A percentile compares a stretch with the other conserved stretches of the same genome.
Conservation (phyloP, 306 rosid genomes). For the Canavalia ensiformis region DNA sequence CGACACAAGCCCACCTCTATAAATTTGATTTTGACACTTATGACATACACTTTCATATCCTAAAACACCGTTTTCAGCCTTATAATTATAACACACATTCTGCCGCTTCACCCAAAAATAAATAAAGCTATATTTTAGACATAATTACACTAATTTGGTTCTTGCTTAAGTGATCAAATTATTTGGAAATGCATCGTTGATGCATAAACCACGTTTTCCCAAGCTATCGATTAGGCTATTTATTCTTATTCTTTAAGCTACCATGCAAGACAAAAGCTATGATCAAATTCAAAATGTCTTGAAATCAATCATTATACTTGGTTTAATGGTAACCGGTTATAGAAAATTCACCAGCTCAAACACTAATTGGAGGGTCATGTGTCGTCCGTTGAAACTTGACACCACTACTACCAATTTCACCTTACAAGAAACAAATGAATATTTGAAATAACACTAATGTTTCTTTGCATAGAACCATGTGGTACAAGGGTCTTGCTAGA, state of each 20-base stretch:
- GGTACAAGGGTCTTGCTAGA: too few species aligned
- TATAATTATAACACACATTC: neutral
- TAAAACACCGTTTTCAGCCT: neutral
- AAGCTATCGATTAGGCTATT: conserved; percentile 27
- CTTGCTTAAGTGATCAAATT: neutral
- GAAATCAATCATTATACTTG: conserved; percentile 27
- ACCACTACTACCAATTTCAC: too few species aligned
- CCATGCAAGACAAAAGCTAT: conserved; percentile 31
- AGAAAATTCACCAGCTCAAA: conserved; percentile 6
- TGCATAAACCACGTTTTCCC: conserved; percentile 21
- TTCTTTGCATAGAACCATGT: too few species aligned
- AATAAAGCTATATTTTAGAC: too few species aligned
- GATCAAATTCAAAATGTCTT: conserved; percentile 8
- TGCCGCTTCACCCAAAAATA: too few species aligned
- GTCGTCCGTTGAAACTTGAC: too few species aligned
- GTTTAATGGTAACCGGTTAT: conserved; percentile 22
- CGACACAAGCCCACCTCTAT: conserved; percentile 37
- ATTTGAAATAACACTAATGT: too few species aligned
- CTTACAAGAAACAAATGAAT: too few species aligned
- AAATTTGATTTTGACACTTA: conserved; percentile 54
- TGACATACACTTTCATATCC: conserved; percentile 15
- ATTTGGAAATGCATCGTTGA: conserved; percentile 4
- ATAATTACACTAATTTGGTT: too few species aligned
- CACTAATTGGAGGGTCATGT: too few species aligned
- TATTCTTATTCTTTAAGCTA: conserved; percentile 48